Conservation (phyloP, 1,139 yeast species). For the Saccharomyces hybrid region DNA sequence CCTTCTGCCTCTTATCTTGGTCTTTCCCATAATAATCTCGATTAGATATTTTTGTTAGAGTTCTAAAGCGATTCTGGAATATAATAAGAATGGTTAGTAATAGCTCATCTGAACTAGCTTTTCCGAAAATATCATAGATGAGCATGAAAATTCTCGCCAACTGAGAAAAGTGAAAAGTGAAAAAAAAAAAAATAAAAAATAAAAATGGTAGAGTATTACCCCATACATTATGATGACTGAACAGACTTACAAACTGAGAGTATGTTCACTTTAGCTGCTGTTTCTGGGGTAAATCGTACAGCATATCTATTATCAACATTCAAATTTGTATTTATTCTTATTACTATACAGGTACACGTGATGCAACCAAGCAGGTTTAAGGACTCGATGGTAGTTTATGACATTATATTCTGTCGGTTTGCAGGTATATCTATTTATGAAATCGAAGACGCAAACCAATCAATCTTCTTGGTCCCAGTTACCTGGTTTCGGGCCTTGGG, state of each 20-base stretch:
- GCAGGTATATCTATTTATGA: neutral
- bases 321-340: neutral
- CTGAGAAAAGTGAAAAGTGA: neutral
- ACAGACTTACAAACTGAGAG: no score
- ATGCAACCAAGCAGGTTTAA: neutral
- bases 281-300: neutral
- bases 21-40: constrained; percentile 23
- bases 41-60: no score
- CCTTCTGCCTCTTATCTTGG: constrained; percentile 65
- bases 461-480: constrained; percentile 97
- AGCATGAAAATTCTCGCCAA: neutral
- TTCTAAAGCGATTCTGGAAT: no score
- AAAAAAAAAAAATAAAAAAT: neutral
- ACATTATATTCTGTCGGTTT: neutral
- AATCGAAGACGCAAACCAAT: neutral
- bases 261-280: no score
- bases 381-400: neutral
- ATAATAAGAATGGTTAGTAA: no score
- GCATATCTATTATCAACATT: neutral
- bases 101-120: neutral
- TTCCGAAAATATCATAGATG: neutral
- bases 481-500: constrained; percentile 74
- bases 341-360: neutral
- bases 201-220: no score
- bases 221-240: no score